Evolutionary conservation across 2,329 filamentous ascomycete genomes (phyloP), one percentile per base, ranked within the genome.

Genomic region (Colletotrichum camelliae): DNA sequence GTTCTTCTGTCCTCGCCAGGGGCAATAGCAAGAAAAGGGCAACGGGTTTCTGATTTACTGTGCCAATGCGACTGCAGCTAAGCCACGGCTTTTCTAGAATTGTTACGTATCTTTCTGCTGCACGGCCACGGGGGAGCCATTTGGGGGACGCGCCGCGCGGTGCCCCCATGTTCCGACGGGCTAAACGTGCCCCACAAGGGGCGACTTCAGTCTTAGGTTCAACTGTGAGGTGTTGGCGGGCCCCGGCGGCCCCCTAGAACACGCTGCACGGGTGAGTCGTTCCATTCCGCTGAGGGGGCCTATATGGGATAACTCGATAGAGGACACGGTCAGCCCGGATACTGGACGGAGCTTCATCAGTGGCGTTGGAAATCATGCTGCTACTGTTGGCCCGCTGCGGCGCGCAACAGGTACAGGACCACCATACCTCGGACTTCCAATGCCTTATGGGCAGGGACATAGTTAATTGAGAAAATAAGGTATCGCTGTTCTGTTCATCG

Each of bases 81-180:
- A 75, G 71, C 71, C 74, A 70, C 71, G 71, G 37, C 18, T 55
- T 48, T 21, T 75, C 66, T 64, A 75, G 67, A 65, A 61, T 76
- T 48, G 71, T 75, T 76, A 71, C 74, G 72, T 74, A 75, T 75
- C 67, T 62, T 69, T 70, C 60, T 21, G 66, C 74, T 76, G 74
- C 74, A 76, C 66, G 74, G 71, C 66, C 71, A 76, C 74, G 74
- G 74, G 65, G 74, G 73, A 39, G n/a, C 13, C 58, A 58, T 35
- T 67, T 48, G 48, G 39, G 66, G 71, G 61, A 76, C 71, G 74
- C 74, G 74, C 72, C 60, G 70, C 60, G 70, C 65, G 37, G 64
- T 68, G 57, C 39, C 57, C 64, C 58, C 74, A 68, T 68, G 64
- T 67, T 72, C 73, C 73, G 43, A 64, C 18, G 43, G 55, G 24